These are phyloP conservation scores for Parietaria judaica DNA, from an alignment of 306 rosid genomes.

Conservation along the genomic window DNA sequence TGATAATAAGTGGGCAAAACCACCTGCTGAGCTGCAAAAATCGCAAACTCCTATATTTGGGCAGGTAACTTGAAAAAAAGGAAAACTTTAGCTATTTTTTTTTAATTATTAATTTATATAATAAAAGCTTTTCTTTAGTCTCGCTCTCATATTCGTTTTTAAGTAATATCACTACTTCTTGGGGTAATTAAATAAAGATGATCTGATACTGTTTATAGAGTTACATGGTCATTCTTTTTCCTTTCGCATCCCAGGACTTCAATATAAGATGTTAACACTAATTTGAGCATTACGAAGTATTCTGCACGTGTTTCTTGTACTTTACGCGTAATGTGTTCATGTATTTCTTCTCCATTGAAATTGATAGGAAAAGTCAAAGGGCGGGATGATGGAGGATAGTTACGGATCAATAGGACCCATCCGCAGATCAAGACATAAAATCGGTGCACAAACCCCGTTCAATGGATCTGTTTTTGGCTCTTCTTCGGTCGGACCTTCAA, in stretches of 20 bases:
- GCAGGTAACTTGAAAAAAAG: slow-evolving; percentile 37
- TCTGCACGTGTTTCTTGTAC: too few relatives aligned
- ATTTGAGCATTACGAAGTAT: too few relatives aligned
- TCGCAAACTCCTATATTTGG: slow-evolving; percentile 34
- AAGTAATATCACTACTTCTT: too few relatives aligned
- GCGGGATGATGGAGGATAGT: slow-evolving; percentile 36
- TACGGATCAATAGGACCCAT: slow-evolving; percentile 77
- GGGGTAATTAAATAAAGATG: too few relatives aligned
- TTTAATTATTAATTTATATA: too few relatives aligned
- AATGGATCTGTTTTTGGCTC: slow-evolving; percentile 34
- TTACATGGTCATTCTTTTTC: too few relatives aligned
- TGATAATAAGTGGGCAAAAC: slow-evolving; percentile 14
- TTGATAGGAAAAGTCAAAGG: slow-evolving; percentile 39
- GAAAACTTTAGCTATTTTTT: background rate
- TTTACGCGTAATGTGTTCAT: background rate
- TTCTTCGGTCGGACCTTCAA: slow-evolving; percentile 26
- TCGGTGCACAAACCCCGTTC: slow-evolving; percentile 35
- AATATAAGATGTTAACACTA: too few relatives aligned
- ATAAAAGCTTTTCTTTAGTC: too few relatives aligned
- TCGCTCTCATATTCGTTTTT: too few relatives aligned
- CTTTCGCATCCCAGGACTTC: too few relatives aligned
- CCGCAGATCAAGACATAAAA: slow-evolving; percentile 42
- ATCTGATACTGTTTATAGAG: too few relatives aligned
- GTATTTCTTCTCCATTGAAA: background rate
- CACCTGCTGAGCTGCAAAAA: slow-evolving; percentile 39